Evolutionary conservation across 192 early-diverging fungal genomes (phyloP).

Genomic region (Obelidium mucronatum): DNA sequence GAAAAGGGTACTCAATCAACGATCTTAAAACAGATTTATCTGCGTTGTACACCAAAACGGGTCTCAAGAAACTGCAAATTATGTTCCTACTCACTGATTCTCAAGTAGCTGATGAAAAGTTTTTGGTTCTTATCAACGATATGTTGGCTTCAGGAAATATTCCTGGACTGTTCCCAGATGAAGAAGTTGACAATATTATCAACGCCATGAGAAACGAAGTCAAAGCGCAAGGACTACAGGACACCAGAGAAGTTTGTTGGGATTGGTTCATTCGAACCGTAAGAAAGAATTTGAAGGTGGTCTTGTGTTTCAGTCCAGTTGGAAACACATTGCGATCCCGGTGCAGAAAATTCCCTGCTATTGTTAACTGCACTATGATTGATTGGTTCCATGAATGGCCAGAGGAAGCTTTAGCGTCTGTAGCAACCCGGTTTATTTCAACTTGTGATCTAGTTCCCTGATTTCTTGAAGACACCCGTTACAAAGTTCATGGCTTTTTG

Average conservation of each 20-base stretch:
- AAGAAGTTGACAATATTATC: slow-evolving; percentile 72
- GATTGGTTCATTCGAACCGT: slow-evolving; percentile 68
- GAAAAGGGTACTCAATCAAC: slow-evolving; percentile 65
- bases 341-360: slow-evolving; percentile 70
- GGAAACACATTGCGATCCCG: slow-evolving; percentile 66
- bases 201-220: slow-evolving; percentile 69
- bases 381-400: slow-evolving; percentile 64
- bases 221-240: slow-evolving; percentile 64
- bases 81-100: slow-evolving; percentile 71
- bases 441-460: slow-evolving; percentile 63
- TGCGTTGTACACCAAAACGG: slow-evolving; percentile 63
- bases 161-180: slow-evolving; percentile 72
- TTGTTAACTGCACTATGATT: slow-evolving; percentile 50
- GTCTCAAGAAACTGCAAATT: slow-evolving; percentile 67
- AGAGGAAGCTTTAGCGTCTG: slow-evolving; percentile 67
- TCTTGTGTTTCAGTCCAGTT: slow-evolving; percentile 72
- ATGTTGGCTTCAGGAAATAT: slow-evolving; percentile 71
- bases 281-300: slow-evolving; percentile 65
- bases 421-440: slow-evolving; percentile 66
- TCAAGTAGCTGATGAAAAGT: slow-evolving; percentile 72
- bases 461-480: slow-evolving; percentile 56
- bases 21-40: slow-evolving; percentile 68
- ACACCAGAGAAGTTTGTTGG: slow-evolving; percentile 72
- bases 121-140: slow-evolving; percentile 70
- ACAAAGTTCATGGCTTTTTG: slow-evolving; percentile 72